Evolutionary conservation across 495 filamentous ascomycete species (phyloP), one percentile per base, ranked within the genome.

Genomic region (Penicillium lagena): DNA sequence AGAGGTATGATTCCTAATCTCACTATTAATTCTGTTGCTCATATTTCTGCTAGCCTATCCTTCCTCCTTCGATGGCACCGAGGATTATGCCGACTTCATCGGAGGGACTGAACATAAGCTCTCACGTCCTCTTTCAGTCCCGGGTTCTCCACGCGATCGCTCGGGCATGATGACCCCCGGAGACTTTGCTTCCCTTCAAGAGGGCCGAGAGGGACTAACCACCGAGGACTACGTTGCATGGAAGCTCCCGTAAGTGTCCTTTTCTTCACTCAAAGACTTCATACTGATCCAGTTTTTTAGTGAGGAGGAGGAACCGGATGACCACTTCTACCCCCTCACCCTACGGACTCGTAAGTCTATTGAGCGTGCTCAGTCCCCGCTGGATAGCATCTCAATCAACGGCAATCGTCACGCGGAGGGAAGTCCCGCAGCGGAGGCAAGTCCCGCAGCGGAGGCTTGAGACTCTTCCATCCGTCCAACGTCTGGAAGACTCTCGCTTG

Each of bases 161-260:
- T 82, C 86, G 15, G 93, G 93, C 29, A 94, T 96, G 89, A 97
- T 98, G 94, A 98, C 93, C 1, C 93, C 93, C 12, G 93, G 93
- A 31, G 93, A 98, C 62, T 98, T 97, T 70, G 93, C 89, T 2
- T 94, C 88, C 39, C 67, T 98, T 27, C 94, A 97, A 66, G 93
- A 98, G 64, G 89, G 89, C 29, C 81, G 83, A 37, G 93, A 98
- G 64, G 93, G 93, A 3, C 66, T 98, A 50, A 90, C 80, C 65
- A 97, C 93, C 11, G 93, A 98, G 66, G 93, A 98, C 58, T 97
- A 98, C 59, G 86, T 97, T 51, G 84, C 93, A 35, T 98, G 94
- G 93, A 94, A 91, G 66, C 72, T 98, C 15, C 93, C 93, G 87
- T 96, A 79, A 85, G 90, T 85, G 45, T 11, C 28, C 38, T 10